These are phyloP conservation scores for Apophysomyces trapeziformis DNA, from an alignment of 371 early-diverging fungal genomes.

Conservation along the genomic window DNA sequence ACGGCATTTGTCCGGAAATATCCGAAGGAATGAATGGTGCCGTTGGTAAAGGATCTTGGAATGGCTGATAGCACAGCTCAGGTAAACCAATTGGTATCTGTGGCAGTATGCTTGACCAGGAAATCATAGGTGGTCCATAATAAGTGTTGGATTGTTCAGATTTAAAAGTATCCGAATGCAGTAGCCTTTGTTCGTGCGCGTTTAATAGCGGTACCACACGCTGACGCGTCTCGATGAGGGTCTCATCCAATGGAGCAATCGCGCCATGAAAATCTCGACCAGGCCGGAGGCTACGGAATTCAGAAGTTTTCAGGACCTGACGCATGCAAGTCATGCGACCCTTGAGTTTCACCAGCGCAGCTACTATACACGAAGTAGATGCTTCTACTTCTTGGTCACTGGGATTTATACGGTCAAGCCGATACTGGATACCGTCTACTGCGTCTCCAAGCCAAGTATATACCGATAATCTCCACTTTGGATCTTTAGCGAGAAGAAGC, in stretches of 20 bases:
- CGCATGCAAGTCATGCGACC: slow-evolving; percentile 26
- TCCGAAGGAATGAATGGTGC: neutral
- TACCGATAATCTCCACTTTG: slow-evolving; percentile 14
- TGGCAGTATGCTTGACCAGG: neutral
- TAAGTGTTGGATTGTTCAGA: neutral
- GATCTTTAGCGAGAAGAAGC: slow-evolving; percentile 22
- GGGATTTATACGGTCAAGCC: slow-evolving; percentile 15
- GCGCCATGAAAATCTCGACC: slow-evolving; percentile 19
- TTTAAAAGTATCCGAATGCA: neutral
- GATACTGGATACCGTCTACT: neutral
- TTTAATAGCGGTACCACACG: neutral
- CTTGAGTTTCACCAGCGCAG: slow-evolving; percentile 26
- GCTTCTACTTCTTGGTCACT: slow-evolving; percentile 8
- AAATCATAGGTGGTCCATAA: neutral
- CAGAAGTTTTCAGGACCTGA: slow-evolving; percentile 23
- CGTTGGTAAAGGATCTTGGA: too few species aligned
- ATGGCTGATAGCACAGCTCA: neutral
- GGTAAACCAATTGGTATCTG: neutral
- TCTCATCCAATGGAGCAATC: slow-evolving; percentile 12
- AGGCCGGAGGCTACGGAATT: slow-evolving; percentile 21
- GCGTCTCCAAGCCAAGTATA: slow-evolving; percentile 20
- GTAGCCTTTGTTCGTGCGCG: neutral
- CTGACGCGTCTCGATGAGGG: neutral
- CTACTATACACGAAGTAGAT: slow-evolving; percentile 20
- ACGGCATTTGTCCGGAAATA: neutral